Evolutionary conservation across 495 filamentous ascomycete genomes (phyloP), one percentile per base, ranked within the genome.

Genomic region (Xylona heveae): DNA sequence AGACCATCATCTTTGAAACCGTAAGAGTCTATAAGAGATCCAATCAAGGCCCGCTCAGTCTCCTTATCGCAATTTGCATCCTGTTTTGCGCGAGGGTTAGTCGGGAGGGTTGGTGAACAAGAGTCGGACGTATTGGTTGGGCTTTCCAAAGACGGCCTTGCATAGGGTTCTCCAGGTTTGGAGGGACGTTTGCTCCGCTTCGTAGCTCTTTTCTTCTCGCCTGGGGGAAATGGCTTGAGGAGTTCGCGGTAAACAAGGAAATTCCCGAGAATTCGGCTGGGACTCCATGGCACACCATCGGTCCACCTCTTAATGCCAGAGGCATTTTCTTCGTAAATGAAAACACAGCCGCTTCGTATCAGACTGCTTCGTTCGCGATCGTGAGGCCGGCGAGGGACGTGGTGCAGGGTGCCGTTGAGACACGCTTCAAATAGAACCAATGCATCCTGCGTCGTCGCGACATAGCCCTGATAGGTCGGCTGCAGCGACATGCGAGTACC

Each of bases 281-380:
- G 82, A 43, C 78, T 85, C 84, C 84, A 93, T 12, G 69, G 68
- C 8, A 78, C 64, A 2, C 82, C 81, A 47, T 94, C 84, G 0
- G 84, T 93, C 84, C 84, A 93, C 24, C 84, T 65, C 54, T 85
- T 90, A 51, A 93, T 90, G 2, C 78, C 78, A 1, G 82, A 85
- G 1, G 76, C 70, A 34, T 76, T 69, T 46, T 91, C 80, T 45
- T 88, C 78, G 51, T 91, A 92, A 40, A 92, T 76, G 48, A 92
- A 85, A 7, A 91, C 66, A 33, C 74, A 73, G 15, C 84, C 84
- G 44, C 79, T 90, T 36, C 60, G 64, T 42, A 92, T 84, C 24
- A 85, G 58, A 10, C 59, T 48, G 6, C 56, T 52, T 22, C 83
- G 68, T 45, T 93, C 83, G 16, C 75, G 61, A 38, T 94, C 84